Evolutionary conservation across 768 basidiomycete genomes (phyloP).

Genomic region (Exsudoporus frostii): DNA sequence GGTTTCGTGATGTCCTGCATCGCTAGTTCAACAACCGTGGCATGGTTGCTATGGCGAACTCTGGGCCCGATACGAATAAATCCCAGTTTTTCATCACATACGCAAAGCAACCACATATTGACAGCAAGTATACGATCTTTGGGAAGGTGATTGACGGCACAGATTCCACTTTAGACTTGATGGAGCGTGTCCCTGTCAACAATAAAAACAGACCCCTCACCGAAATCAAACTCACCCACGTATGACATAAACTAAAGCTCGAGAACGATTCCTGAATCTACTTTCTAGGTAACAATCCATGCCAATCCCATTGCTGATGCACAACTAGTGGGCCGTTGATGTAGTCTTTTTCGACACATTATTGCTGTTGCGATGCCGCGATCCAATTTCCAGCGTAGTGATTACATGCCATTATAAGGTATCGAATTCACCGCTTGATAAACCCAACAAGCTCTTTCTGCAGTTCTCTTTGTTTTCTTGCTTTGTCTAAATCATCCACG

Average conservation of each 20-base stretch:
- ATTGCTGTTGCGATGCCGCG: neutral
- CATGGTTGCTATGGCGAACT: conserved; percentile 97
- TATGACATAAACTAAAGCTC: conserved; percentile 36
- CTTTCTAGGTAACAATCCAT: conserved; percentile 74
- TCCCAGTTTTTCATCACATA: conserved; percentile 89
- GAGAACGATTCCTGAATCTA: neutral
- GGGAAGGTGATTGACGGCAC: conserved; percentile 98
- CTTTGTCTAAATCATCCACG: conserved; percentile 79
- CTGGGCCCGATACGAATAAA: conserved; percentile 92
- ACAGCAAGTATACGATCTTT: conserved; percentile 92
- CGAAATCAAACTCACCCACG: conserved; percentile 81
- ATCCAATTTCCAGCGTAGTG: conserved; percentile 1
- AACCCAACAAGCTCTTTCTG: conserved; percentile 90
- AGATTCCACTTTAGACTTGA: conserved; percentile 91
- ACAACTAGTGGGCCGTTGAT: conserved; percentile 28
- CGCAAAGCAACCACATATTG: conserved; percentile 89
- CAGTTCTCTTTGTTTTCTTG: conserved; percentile 75
- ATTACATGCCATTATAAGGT: conserved; percentile 13
- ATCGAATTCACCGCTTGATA: conserved; percentile 58
- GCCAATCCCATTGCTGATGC: conserved; percentile 94
- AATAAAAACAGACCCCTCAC: conserved; percentile 83
- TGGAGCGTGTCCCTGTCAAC: conserved; percentile 90
- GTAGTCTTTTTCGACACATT: neutral
- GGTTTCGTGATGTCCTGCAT: neutral
- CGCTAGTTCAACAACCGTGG: conserved; percentile 90